Evolutionary conservation across 805 yeast species (phyloP), one percentile per base, ranked within the genome.

Genomic region (Candida stauntonica): DNA sequence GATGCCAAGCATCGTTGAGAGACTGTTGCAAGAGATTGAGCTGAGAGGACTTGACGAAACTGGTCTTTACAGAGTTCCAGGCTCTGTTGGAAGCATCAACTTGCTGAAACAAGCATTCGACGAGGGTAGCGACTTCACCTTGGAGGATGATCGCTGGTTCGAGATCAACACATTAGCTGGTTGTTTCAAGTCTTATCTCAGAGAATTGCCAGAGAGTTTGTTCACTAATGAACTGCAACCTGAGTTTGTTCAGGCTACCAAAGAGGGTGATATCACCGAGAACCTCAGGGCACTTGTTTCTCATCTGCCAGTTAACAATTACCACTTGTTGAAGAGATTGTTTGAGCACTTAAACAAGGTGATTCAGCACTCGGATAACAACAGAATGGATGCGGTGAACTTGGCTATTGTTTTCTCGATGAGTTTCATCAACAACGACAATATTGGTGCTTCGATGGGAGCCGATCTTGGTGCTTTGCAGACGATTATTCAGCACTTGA

Each of bases 121-220:
- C 44, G 75, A 73, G 38, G 75, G 74, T 21, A 62, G 60, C 28
- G 61, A 60, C 9, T 67, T 68, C 36, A 64, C 75, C 5, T 52
- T 73, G 47, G 71, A 70, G 47, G 68, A 77, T 53, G 75, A 73
- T 41, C 67, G 77, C 29, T 76, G 80, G 79, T 79, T 79, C 54
- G 96, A 86, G 58, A 75, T 85, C 31, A 91, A 89, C 58, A 83
- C 95, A 2, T 75, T 87, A 33, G 88, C 96, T 2, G 93, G 95
- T 23, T 80, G 94, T 51, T 81, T 89, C 51, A 89, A 89, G 57
- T 72, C 83, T 46, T 89, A 75, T 54, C 64, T 89, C 50, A 72
- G 97, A 51, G 96, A 87, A 50, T 64, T 89, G 26, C 96, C 96
- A 0, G 95, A 87, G 51, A 85, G 94, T 3, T 62, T 87, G 26